Evolutionary conservation across 1,284 basidiomycete genomes (phyloP).

Genomic region (Vanrija sp.): DNA sequence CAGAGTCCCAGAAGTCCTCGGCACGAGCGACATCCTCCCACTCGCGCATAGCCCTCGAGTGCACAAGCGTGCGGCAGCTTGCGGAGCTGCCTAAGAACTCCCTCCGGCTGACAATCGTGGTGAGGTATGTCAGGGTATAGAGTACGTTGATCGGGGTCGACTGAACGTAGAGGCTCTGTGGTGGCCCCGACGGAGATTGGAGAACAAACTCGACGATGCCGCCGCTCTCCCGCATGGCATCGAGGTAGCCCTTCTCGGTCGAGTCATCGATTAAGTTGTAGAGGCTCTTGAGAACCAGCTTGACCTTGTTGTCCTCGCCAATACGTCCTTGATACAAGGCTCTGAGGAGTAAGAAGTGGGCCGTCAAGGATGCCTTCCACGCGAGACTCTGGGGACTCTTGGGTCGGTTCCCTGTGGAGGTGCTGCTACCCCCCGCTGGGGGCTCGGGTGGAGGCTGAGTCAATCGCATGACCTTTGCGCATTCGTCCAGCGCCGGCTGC

Average conservation of each 20-base stretch:
- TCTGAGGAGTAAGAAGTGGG: slow-evolving; percentile 28
- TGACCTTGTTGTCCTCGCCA: slow-evolving; percentile 25
- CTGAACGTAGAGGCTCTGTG: slow-evolving; percentile 25
- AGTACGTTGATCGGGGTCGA: slow-evolving; percentile 36
- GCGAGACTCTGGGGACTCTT: background rate
- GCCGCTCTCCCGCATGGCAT: slow-evolving; percentile 17
- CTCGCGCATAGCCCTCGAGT: slow-evolving; percentile 23
- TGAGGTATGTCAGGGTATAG: slow-evolving; percentile 31
- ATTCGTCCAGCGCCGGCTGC: slow-evolving; percentile 13
- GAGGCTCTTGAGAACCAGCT: slow-evolving; percentile 19
- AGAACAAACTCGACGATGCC: slow-evolving; percentile 21
- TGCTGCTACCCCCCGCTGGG: background rate
- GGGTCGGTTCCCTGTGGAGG: background rate
- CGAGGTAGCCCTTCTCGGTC: slow-evolving; percentile 18
- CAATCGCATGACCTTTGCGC: slow-evolving; percentile 4
- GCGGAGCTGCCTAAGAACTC: slow-evolving; percentile 16
- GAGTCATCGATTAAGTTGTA: slow-evolving; percentile 34
- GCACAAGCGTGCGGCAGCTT: slow-evolving; percentile 24
- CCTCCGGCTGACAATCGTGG: slow-evolving; percentile 26
- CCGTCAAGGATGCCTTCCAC: slow-evolving; percentile 8
- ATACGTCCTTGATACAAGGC: slow-evolving; percentile 33
- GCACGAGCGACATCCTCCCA: slow-evolving; percentile 18
- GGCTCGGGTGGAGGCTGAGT: background rate
- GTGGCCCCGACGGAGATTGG: background rate
- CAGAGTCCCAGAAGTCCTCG: slow-evolving; percentile 42